These are phyloP conservation scores for Fusarium agapanthi DNA, from an alignment of 2,329 filamentous ascomycete genomes.

Conservation along the genomic window DNA sequence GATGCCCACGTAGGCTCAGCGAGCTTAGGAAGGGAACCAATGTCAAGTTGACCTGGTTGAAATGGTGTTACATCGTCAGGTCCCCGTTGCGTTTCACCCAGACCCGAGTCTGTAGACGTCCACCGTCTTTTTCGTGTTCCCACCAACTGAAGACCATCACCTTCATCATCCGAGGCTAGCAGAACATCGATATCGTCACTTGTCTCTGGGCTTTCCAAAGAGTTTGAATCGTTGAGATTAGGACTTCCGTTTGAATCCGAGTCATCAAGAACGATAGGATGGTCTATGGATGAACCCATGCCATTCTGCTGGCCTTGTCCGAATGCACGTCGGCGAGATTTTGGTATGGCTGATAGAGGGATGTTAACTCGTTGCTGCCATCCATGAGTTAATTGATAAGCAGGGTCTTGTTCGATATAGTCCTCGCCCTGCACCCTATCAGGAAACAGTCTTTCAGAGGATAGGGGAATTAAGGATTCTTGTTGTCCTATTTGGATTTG, in stretches of 20 bases:
- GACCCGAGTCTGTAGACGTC: conserved; percentile 31
- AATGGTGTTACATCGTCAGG: conserved; percentile 57
- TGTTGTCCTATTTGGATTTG: conserved; percentile 6
- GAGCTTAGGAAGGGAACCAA: conserved; percentile 70
- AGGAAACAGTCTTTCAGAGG: not conserved
- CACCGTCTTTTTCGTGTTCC: conserved; percentile 32
- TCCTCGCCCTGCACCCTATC: not conserved
- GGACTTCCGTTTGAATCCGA: conserved; percentile 7
- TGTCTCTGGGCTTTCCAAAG: not conserved
- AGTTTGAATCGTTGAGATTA: conserved; percentile 16
- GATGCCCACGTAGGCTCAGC: conserved; percentile 45
- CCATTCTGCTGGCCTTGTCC: not conserved
- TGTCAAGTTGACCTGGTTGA: conserved; percentile 71
- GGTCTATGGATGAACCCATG: not conserved
- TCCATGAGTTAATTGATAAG: not conserved
- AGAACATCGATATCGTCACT: conserved; percentile 34
- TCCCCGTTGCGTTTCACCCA: conserved; percentile 17
- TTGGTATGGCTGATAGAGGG: conserved; percentile 43
- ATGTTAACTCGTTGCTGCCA: conserved; percentile 23
- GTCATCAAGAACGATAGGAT: conserved; percentile 9
- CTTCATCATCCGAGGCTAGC: conserved; percentile 34
- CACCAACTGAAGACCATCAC: not conserved
- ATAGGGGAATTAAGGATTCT: not conserved
- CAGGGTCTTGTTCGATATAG: conserved; percentile 42
- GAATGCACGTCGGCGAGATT: conserved; percentile 21